Percentiles rank a stretch among this genome's conserved stretches.
Evolutionary conservation across 495 filamentous ascomycete species (phyloP).

Genomic region (Wilcoxina mikolae): DNA sequence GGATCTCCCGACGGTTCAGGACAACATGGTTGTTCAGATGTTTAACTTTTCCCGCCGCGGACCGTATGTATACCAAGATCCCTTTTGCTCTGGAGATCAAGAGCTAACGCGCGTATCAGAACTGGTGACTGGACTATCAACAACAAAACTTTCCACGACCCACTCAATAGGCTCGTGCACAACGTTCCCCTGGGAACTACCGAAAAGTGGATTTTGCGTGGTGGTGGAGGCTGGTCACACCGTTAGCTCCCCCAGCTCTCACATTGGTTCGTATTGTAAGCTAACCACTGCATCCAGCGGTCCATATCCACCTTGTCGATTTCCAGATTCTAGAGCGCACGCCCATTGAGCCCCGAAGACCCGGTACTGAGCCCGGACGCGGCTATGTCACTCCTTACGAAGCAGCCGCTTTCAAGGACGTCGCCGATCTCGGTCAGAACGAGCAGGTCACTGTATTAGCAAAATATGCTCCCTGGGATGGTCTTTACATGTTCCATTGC

Average conservation of each 20-base stretch:
- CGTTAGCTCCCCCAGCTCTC: constrained; percentile 37
- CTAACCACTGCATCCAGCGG: constrained; percentile 34
- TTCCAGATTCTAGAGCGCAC: constrained; percentile 37
- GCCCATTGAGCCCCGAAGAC: constrained; percentile 15
- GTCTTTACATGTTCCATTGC: constrained; percentile 45
- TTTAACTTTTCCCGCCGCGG: constrained; percentile 35
- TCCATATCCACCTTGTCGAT: constrained; percentile 48
- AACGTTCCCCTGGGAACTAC: constrained; percentile 38
- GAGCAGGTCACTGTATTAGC: constrained; percentile 25
- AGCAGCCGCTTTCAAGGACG: constrained; percentile 39
- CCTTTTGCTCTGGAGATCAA: not conserved
- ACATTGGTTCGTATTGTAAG: constrained; percentile 40
- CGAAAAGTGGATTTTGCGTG: constrained; percentile 40
- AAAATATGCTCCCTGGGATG: constrained; percentile 40
- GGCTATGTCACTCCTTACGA: constrained; percentile 38
- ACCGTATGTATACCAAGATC: constrained; percentile 18
- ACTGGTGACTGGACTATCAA: constrained; percentile 36
- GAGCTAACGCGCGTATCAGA: not conserved
- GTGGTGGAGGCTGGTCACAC: constrained; percentile 37
- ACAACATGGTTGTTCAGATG: constrained; percentile 31
- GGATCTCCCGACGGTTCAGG: constrained; percentile 14
- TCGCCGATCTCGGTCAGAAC: constrained; percentile 34
- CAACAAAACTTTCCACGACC: constrained; percentile 37
- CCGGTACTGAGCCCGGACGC: constrained; percentile 26
- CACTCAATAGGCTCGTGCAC: constrained; percentile 37